Conservation (phyloP, 805 yeast genomes). For the Lipomyces anomalus region DNA sequence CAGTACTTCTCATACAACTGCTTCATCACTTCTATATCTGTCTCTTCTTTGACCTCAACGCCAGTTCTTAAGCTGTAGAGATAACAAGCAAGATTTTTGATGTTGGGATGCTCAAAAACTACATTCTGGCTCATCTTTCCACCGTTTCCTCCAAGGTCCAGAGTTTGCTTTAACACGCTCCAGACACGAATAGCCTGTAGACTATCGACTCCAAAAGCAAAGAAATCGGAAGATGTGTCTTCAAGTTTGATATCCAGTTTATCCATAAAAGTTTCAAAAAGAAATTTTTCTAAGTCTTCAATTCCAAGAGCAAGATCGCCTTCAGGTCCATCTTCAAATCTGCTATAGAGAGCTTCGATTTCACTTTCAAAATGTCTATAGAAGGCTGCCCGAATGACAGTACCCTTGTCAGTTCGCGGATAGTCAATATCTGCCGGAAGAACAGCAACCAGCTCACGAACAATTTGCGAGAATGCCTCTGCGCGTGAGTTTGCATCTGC, state of each 20-base stretch:
- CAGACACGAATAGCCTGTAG: conserved; percentile 14
- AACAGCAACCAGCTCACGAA: conserved; percentile 8
- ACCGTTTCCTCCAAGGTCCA: conserved; percentile 13
- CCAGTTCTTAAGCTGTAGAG: conserved; percentile 7
- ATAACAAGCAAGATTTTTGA: conserved; percentile 6
- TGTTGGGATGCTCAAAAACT: conserved; percentile 12
- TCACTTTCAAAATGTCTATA: conserved; percentile 13
- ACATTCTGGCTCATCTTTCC: conserved; percentile 9
- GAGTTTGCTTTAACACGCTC: conserved; percentile 5
- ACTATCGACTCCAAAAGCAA: conserved; percentile 12
- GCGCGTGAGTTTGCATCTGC: conserved; percentile 11
- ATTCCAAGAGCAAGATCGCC: conserved; percentile 3
- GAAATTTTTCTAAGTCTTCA: conserved; percentile 4
- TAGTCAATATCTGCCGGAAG: conserved; percentile 12
- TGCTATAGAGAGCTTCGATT: conserved; percentile 7
- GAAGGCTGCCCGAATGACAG: conserved; percentile 18
- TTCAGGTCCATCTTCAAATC: conserved; percentile 7
- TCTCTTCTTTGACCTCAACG: conserved; percentile 1
- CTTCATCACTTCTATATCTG: conserved; percentile 6
- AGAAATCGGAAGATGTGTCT: conserved; percentile 9
- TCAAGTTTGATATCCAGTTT: conserved; percentile 4
- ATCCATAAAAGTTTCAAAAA: conserved; percentile 6
- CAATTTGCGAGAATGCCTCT: conserved; percentile 12
- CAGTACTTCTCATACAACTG: conserved; percentile 13
- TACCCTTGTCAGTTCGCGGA: conserved; percentile 19